phyloP scores from a whole-genome alignment of 495 filamentous ascomycete genomes.

The Tetracladium marchalianum region DNA sequence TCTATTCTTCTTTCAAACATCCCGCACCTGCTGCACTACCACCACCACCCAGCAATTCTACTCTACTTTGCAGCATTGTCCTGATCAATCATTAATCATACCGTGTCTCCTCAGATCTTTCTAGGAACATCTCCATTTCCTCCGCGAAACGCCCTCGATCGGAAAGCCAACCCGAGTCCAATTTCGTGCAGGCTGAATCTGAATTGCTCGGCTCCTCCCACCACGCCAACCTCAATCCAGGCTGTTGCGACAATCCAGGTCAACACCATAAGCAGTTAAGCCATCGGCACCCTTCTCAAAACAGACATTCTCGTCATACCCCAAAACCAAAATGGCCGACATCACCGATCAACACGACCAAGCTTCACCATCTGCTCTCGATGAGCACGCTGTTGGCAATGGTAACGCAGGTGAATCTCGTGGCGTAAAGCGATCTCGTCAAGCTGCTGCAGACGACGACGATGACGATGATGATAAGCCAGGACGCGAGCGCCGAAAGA shows the following conservation, averaged over 20 bases:
- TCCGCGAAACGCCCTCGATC: background rate
- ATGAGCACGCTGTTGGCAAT: constrained; percentile 56
- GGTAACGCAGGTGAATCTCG: constrained; percentile 57
- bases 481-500: constrained; percentile 96
- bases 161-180: constrained; percentile 1
- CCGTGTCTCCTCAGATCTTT: constrained; percentile 14
- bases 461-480: constrained; percentile 98
- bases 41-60: constrained; percentile 23
- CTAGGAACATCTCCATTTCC: constrained; percentile 12
- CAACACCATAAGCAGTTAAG: constrained; percentile 22
- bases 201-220: constrained; percentile 22
- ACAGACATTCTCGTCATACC: constrained; percentile 22
- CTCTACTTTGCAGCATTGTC: constrained; percentile 21
- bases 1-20: constrained; percentile 52
- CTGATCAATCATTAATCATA: constrained; percentile 36
- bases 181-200: constrained; percentile 8
- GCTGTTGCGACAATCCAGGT: constrained; percentile 17
- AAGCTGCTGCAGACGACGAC: constrained; percentile 79
- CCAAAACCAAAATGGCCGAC: constrained; percentile 40
- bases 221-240: constrained; percentile 23
- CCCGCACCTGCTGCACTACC: constrained; percentile 30
- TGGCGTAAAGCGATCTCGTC: constrained; percentile 82
- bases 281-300: constrained; percentile 22
- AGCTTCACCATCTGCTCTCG: constrained; percentile 47
- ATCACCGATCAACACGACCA: constrained; percentile 53